Conservation (phyloP, 768 basidiomycete species). For the Leccinum imitatum region DNA sequence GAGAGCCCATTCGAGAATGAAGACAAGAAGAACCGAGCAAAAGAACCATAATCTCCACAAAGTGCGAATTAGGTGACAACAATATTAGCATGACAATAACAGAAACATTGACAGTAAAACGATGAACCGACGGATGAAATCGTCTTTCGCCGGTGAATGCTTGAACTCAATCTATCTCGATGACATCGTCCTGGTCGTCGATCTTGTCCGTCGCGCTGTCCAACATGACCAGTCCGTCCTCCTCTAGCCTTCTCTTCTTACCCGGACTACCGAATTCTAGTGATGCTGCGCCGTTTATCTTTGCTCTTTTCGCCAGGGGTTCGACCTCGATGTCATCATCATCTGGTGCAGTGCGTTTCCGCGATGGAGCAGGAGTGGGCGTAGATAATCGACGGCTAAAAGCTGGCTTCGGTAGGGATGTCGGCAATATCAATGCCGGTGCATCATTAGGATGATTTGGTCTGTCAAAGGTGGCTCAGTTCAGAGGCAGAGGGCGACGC, state of each 20-base stretch:
- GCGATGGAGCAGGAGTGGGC: slow-evolving; percentile 41
- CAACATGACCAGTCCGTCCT: slow-evolving; percentile 71
- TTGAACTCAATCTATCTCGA: slow-evolving; percentile 50
- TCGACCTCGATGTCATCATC: slow-evolving; percentile 57
- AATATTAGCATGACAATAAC: slow-evolving; percentile 7
- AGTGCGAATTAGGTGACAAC: background rate
- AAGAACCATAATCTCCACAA: background rate
- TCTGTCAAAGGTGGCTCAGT: slow-evolving; percentile 31
- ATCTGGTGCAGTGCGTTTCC: slow-evolving; percentile 60
- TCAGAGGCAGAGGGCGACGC: background rate
- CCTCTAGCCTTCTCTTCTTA: slow-evolving; percentile 65
- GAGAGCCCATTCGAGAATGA: background rate
- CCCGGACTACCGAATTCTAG: slow-evolving; percentile 47
- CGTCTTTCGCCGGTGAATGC: background rate
- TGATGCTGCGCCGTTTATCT: slow-evolving; percentile 30
- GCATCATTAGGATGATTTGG: slow-evolving; percentile 53
- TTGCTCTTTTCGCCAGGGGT: slow-evolving; percentile 57
- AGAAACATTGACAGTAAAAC: background rate
- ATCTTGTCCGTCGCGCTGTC: slow-evolving; percentile 55
- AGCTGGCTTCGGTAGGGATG: slow-evolving; percentile 59
- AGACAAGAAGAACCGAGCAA: background rate
- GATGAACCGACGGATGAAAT: background rate
- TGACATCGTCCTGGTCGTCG: slow-evolving; percentile 57
- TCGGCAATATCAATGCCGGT: slow-evolving; percentile 61
- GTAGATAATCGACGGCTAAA: slow-evolving; percentile 41